Conservation (phyloP, 352 stramenopile species). For the Phytopythium mirpurense region DNA sequence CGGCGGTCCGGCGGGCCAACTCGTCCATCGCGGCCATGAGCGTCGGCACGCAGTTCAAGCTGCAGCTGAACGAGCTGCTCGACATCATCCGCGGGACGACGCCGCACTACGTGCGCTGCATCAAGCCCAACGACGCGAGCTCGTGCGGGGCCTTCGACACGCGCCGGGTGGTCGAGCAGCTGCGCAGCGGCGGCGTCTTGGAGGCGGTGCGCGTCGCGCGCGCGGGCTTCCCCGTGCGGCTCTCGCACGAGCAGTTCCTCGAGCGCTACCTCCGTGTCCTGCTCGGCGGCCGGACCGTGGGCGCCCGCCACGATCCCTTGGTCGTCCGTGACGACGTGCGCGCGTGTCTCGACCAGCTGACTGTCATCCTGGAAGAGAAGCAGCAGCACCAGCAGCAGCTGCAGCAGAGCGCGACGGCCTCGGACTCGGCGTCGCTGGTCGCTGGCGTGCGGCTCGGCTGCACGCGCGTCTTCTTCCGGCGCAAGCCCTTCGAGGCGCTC, state of each 20-base stretch:
- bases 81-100: constrained; percentile 91
- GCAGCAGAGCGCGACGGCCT: too few species aligned
- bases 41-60: constrained; percentile 91
- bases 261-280: constrained; percentile 57
- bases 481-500: constrained; percentile 90
- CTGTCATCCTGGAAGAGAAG: neutral
- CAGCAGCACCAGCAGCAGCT: neutral
- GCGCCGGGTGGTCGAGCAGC: constrained; percentile 72
- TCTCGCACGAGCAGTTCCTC: constrained; percentile 76
- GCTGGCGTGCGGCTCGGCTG: constrained; percentile 75
- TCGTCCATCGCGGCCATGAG: constrained; percentile 65
- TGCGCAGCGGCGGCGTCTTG: constrained; percentile 82
- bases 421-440: too few species aligned
- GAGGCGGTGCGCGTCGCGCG: constrained; percentile 84
- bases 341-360: constrained; percentile 7
- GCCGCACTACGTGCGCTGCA: constrained; percentile 98
- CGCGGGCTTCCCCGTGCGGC: constrained; percentile 79
- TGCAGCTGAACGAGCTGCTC: constrained; percentile 93
- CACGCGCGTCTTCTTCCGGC: constrained; percentile 94
- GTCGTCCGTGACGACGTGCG: neutral
- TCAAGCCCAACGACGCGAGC: constrained; percentile 97
- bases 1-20: constrained; percentile 29
- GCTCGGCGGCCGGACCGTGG: constrained; percentile 17
- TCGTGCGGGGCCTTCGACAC: constrained; percentile 69
- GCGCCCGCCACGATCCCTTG: constrained; percentile 3